Conservation (phyloP, 768 basidiomycete genomes). For the Calocybe indica region DNA sequence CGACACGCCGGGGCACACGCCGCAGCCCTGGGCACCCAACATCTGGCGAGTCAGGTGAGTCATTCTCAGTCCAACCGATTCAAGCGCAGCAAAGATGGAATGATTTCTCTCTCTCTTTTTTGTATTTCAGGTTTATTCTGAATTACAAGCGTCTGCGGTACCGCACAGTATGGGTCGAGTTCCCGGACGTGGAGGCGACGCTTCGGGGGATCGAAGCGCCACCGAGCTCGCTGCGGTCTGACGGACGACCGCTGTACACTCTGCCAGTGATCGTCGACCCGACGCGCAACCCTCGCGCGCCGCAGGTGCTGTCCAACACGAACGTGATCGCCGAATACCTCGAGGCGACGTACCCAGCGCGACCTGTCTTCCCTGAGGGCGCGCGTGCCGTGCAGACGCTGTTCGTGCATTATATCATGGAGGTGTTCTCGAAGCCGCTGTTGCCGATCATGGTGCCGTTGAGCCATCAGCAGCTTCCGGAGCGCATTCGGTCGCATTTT, state of each 20-base stretch:
- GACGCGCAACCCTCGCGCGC: conserved; percentile 33
- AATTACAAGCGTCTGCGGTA: conserved; percentile 73
- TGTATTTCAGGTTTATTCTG: conserved; percentile 50
- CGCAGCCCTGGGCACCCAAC: conserved; percentile 74
- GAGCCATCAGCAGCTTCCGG: conserved; percentile 55
- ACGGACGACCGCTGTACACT: conserved; percentile 59
- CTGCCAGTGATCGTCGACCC: conserved; percentile 68
- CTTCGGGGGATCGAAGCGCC: conserved; percentile 54
- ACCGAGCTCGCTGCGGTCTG: conserved; percentile 44
- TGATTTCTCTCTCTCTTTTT: background rate
- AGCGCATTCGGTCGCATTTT: conserved; percentile 49
- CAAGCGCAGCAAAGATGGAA: background rate
- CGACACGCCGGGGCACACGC: conserved; percentile 53
- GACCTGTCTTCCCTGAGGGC: conserved; percentile 67
- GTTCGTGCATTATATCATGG: conserved; percentile 67
- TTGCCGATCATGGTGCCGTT: conserved; percentile 67
- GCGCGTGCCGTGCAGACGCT: conserved; percentile 61
- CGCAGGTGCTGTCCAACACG: conserved; percentile 51
- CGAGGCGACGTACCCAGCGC: conserved; percentile 60
- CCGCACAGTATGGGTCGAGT: conserved; percentile 65
- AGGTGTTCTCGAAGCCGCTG: conserved; percentile 59
- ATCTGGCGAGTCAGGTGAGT: conserved; percentile 65
- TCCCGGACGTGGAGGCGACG: conserved; percentile 60
- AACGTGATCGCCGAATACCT: conserved; percentile 69
- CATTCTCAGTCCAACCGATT: background rate